Percentiles rank a stretch among this genome's conserved stretches.
These are phyloP conservation scores for Phytophthora pseudosyringae DNA, from an alignment of 352 stramenopile species.

Conservation along the genomic window DNA sequence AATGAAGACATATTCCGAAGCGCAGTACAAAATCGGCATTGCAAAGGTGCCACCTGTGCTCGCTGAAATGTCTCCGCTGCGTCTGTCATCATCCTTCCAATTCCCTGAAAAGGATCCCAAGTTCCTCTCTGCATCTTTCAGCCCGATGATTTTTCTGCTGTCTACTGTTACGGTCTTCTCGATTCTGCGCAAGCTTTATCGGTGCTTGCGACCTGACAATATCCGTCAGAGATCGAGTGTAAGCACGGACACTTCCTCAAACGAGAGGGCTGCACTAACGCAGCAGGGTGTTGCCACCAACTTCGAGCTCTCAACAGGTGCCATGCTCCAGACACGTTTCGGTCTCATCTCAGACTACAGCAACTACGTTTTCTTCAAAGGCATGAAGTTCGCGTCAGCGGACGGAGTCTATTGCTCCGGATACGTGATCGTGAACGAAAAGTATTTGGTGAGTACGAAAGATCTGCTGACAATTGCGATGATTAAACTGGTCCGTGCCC, in stretches of 20 bases:
- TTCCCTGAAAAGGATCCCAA: slow-evolving; percentile 19
- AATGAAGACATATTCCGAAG: slow-evolving; percentile 9
- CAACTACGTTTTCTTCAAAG: slow-evolving; percentile 49
- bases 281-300: slow-evolving; percentile 24
- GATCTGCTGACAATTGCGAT: slow-evolving; percentile 35
- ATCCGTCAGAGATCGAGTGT: slow-evolving; percentile 16
- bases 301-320: slow-evolving; percentile 38
- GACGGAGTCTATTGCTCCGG: slow-evolving; percentile 46
- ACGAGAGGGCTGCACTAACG: slow-evolving; percentile 12
- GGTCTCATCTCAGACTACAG: slow-evolving; percentile 47
- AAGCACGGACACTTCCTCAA: slow-evolving; percentile 17
- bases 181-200: slow-evolving; percentile 23
- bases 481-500: slow-evolving; percentile 36
- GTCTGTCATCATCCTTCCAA: slow-evolving; percentile 22
- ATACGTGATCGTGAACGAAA: slow-evolving; percentile 46
- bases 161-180: slow-evolving; percentile 7
- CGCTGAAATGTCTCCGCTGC: slow-evolving; percentile 27
- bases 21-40: slow-evolving; percentile 19
- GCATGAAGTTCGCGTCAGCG: slow-evolving; percentile 44
- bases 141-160: slow-evolving; percentile 26
- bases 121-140: slow-evolving; percentile 23
- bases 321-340: slow-evolving; percentile 34
- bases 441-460: slow-evolving; percentile 42
- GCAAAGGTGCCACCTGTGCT: slow-evolving; percentile 11
- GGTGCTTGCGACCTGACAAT: slow-evolving; percentile 16